A percentile compares a stretch with the other conserved stretches of the same genome.
phyloP scores from a whole-genome alignment of 129 eudicot genomes.

The Artemisia argyi region DNA sequence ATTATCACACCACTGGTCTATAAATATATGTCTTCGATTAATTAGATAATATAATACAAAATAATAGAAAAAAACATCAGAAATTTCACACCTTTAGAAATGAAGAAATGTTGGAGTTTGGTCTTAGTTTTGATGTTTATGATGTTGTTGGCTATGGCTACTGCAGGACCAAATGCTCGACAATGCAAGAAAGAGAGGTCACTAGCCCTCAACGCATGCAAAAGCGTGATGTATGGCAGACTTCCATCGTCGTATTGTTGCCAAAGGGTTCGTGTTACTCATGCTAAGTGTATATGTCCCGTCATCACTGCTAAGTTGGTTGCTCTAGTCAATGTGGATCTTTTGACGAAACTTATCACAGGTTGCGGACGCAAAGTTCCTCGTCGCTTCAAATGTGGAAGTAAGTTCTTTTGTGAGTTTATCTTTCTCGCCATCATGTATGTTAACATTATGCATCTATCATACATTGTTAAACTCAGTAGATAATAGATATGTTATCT shows the following conservation, averaged over 20 bases:
- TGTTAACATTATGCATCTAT: background rate
- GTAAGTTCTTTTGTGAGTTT: slow-evolving; percentile 35
- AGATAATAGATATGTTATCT: no score
- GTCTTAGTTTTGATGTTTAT: slow-evolving; percentile 14
- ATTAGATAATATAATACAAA: no score
- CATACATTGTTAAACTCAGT: background rate
- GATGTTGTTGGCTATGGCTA: slow-evolving; percentile 9
- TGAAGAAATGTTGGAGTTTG: slow-evolving; percentile 24
- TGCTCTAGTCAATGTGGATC: slow-evolving; percentile 34
- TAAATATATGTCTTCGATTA: slow-evolving; percentile 8
- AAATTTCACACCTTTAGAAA: background rate
- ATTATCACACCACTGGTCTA: background rate
- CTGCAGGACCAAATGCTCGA: slow-evolving; percentile 23
- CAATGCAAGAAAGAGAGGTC: slow-evolving; percentile 46
- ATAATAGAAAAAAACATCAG: no score
- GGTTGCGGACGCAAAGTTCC: slow-evolving; percentile 60
- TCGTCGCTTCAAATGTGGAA: slow-evolving; percentile 56
- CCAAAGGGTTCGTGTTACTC: slow-evolving; percentile 40
- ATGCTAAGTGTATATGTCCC: slow-evolving; percentile 48
- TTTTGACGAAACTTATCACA: slow-evolving; percentile 32
- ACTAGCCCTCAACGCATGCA: slow-evolving; percentile 39
- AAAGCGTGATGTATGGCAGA: slow-evolving; percentile 33
- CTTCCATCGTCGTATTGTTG: slow-evolving; percentile 45
- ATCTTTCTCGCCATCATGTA: background rate
- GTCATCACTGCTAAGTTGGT: slow-evolving; percentile 45